These are phyloP conservation scores for Pseudomassariella vexata DNA, from an alignment of 2,329 filamentous ascomycete species.

Conservation along the genomic window DNA sequence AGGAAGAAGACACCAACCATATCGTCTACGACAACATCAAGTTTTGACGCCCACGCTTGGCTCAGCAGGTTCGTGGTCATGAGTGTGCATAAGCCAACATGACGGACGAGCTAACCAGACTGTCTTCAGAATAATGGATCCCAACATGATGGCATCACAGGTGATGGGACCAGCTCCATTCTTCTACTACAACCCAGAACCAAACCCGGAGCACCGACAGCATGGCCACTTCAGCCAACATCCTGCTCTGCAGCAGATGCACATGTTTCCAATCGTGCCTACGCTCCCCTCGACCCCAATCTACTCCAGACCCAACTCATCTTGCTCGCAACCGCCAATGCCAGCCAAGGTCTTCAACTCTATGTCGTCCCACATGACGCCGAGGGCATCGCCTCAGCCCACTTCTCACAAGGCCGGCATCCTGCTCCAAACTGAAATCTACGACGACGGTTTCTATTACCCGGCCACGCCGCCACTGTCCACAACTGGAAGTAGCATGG, in stretches of 20 bases:
- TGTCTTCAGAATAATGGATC: constrained; percentile 53
- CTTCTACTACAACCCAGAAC: constrained; percentile 82
- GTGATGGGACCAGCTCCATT: constrained; percentile 69
- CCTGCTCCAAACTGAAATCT: constrained; percentile 71
- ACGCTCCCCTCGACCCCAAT: constrained; percentile 57
- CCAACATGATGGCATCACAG: constrained; percentile 48
- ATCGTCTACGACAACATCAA: too few relatives aligned
- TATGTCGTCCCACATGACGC: constrained; percentile 61
- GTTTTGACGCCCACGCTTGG: too few relatives aligned
- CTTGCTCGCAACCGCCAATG: constrained; percentile 52
- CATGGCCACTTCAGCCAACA: constrained; percentile 71
- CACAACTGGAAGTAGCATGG: constrained; percentile 75
- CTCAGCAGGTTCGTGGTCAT: too few relatives aligned
- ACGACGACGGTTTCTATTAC: constrained; percentile 62
- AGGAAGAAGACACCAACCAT: too few relatives aligned
- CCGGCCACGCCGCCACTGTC: constrained; percentile 86
- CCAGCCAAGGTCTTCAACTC: constrained; percentile 49
- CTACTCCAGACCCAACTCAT: constrained; percentile 61
- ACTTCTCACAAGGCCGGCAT: constrained; percentile 72
- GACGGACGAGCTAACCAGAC: constrained; percentile 12
- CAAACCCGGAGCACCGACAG: constrained; percentile 64
- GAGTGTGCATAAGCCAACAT: too few relatives aligned
- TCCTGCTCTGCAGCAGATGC: constrained; percentile 46
- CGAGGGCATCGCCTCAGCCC: constrained; percentile 69
- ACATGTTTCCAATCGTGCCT: constrained; percentile 49